These are phyloP conservation scores for Datisca glomerata DNA, from an alignment of 306 rosid genomes.

Conservation along the genomic window DNA sequence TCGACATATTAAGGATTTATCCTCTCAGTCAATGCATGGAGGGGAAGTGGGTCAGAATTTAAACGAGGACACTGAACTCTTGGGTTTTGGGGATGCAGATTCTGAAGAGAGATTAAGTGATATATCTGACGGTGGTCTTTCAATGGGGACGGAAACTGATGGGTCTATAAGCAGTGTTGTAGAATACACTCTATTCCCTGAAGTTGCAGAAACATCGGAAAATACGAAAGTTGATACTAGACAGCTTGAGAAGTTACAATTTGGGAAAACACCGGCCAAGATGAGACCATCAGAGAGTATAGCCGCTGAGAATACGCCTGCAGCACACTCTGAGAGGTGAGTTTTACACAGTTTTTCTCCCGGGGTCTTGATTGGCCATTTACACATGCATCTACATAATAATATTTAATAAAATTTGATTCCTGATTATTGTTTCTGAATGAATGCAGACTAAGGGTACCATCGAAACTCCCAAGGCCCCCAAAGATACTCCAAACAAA, in stretches of 20 bases:
- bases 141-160: conserved; percentile 99
- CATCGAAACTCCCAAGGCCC: conserved; percentile 54
- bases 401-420: background rate
- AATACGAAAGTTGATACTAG: conserved; percentile 20
- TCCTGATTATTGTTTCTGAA: too few species aligned
- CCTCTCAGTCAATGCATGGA: conserved; percentile 25
- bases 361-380: too few species aligned
- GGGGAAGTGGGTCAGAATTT: conserved; percentile 31
- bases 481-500: conserved; percentile 35
- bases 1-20: conserved; percentile 32
- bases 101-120: conserved; percentile 94
- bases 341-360: background rate
- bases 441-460: conserved; percentile 37
- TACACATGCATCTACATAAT: background rate
- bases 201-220: conserved; percentile 46
- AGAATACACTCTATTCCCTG: conserved; percentile 93
- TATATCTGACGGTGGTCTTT: conserved; percentile 96
- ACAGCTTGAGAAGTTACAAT: conserved; percentile 21
- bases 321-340: conserved; percentile 2
- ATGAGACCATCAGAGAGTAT: conserved; percentile 12
- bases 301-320: conserved; percentile 3
- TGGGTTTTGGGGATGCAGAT: conserved; percentile 84
- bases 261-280: conserved; percentile 22
- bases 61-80: conserved; percentile 70
- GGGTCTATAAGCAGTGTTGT: conserved; percentile 83